A percentile compares a stretch with the other conserved stretches of the same genome.
phyloP scores from a whole-genome alignment of 208 protist genomes.

The Leptomonas pyrrhocoris region DNA sequence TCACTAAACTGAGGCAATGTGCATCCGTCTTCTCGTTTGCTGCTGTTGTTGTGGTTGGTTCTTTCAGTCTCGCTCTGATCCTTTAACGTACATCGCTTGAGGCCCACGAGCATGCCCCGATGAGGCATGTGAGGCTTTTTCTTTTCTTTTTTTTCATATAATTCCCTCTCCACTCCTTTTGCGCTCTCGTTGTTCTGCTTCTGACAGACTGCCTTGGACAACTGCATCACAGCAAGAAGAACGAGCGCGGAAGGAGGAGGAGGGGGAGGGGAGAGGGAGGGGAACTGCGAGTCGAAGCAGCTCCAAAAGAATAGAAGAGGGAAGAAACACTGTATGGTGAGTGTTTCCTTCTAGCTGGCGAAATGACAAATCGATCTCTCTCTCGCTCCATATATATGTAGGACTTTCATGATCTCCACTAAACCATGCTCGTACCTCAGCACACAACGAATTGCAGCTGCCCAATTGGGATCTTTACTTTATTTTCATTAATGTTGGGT shows the following conservation, averaged over 20 bases:
- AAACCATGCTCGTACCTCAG: too few relatives aligned
- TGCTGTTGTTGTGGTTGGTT: background rate
- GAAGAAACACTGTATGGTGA: background rate
- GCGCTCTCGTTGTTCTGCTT: background rate
- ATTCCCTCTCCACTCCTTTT: slow-evolving; percentile 6
- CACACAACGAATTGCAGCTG: too few relatives aligned
- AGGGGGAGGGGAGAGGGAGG: background rate
- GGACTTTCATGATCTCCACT: too few relatives aligned
- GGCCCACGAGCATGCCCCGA: slow-evolving; percentile 14
- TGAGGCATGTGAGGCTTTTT: slow-evolving; percentile 7
- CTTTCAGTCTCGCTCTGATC: slow-evolving; percentile 1
- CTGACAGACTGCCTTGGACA: too few relatives aligned
- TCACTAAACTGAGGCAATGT: background rate
- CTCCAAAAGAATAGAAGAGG: background rate
- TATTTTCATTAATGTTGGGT: too few relatives aligned
- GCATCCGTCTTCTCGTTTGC: slow-evolving; percentile 9
- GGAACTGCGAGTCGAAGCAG: background rate
- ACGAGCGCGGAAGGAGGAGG: too few relatives aligned
- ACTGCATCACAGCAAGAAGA: too few relatives aligned
- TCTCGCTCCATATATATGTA: too few relatives aligned
- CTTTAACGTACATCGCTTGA: slow-evolving; percentile 15
- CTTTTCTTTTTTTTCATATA: background rate
- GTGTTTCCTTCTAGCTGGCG: too few relatives aligned
- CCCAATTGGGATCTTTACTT: too few relatives aligned
- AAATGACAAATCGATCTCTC: too few relatives aligned